Percentiles rank a stretch among this genome's conserved stretches.
These are phyloP conservation scores for Erythrophleum fordii DNA, from an alignment of 306 rosid species.

Conservation along the genomic window DNA sequence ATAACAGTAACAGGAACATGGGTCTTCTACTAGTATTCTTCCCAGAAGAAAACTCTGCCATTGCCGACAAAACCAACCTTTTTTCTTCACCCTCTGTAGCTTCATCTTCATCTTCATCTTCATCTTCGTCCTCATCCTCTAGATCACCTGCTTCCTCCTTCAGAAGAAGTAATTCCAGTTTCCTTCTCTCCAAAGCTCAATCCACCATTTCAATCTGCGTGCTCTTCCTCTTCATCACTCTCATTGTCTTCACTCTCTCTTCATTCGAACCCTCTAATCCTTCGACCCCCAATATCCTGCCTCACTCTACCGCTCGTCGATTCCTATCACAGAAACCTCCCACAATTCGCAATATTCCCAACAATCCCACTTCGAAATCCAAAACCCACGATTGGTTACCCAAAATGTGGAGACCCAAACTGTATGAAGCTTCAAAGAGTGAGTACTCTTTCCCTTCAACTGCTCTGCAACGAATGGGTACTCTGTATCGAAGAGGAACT, in stretches of 20 bases:
- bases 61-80: conserved; percentile 48
- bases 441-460: neutral
- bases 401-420: conserved; percentile 42
- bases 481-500: conserved; percentile 63
- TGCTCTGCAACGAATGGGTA: conserved; percentile 76
- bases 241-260: conserved; percentile 74
- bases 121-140: conserved; percentile 20
- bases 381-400: conserved; percentile 34
- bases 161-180: conserved; percentile 42
- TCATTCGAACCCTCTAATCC: conserved; percentile 62
- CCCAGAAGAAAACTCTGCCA: conserved; percentile 52
- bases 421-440: neutral
- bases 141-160: neutral
- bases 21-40: conserved; percentile 69
- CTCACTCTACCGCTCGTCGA: conserved; percentile 43
- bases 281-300: neutral
- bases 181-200: conserved; percentile 59
- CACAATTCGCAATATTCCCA: neutral
- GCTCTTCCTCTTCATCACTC: conserved; percentile 62
- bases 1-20: conserved; percentile 60
- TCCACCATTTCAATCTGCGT: conserved; percentile 71
- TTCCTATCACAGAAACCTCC: conserved; percentile 44
- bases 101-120: neutral
- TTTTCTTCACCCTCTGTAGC: conserved; percentile 22
- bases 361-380: neutral